Conservation (phyloP, 106 monocot species). For the Dendrobium catenatum region DNA sequence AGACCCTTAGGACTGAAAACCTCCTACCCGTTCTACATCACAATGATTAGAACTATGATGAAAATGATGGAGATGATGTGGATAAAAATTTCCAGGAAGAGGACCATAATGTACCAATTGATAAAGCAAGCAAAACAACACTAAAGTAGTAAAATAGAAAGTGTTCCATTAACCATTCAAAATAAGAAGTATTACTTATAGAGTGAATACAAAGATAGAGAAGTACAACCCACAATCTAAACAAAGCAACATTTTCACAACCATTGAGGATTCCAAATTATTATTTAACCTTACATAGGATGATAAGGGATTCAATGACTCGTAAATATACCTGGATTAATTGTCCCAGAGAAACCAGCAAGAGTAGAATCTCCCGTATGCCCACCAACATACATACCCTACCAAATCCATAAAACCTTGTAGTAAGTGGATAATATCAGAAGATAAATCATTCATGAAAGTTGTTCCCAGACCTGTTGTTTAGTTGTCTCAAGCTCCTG, state of each 20-base stretch:
- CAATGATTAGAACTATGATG: no score
- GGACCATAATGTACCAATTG: no score
- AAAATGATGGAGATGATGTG: no score
- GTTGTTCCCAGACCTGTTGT: conserved; percentile 45
- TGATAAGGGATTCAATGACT: not conserved
- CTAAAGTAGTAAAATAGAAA: no score
- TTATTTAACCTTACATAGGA: not conserved
- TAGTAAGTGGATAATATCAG: conserved; percentile 7
- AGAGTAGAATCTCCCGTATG: conserved; percentile 42
- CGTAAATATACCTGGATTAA: conserved; percentile 42
- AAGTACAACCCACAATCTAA: not conserved
- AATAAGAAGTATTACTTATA: not conserved
- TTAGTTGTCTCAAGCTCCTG: conserved; percentile 55
- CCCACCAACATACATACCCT: conserved; percentile 46
- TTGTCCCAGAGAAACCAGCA: conserved; percentile 31
- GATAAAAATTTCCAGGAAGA: no score
- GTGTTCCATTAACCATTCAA: no score
- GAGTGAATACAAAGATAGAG: not conserved
- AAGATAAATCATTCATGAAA: not conserved
- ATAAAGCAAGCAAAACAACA: no score
- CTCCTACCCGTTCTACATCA: no score
- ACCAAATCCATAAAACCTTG: conserved; percentile 8
- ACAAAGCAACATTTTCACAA: not conserved
- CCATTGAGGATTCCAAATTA: not conserved
- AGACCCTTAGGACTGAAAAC: no score